phyloP scores from a whole-genome alignment of 306 rosid genomes.

The Vigna mungo region DNA sequence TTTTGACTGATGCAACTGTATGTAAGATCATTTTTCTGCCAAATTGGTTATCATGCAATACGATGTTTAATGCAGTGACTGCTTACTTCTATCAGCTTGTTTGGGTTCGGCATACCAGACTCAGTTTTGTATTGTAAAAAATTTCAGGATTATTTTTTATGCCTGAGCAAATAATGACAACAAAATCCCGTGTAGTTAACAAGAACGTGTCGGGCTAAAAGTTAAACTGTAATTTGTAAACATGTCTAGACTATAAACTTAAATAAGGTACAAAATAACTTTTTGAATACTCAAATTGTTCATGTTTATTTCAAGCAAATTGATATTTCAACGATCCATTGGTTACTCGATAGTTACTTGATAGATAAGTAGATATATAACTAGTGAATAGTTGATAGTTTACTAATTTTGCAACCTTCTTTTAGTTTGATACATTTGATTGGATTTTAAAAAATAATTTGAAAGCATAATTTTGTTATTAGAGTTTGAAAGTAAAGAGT shows the following conservation, averaged over 20 bases:
- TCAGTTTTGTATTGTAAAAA: too few relatives aligned
- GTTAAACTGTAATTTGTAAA: background rate
- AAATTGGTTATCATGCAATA: background rate
- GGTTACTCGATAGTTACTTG: background rate
- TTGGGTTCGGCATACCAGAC: background rate
- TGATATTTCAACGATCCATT: background rate
- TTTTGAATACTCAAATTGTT: background rate
- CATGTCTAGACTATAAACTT: background rate
- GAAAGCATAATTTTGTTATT: background rate
- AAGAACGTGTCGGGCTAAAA: background rate
- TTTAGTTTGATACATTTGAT: background rate
- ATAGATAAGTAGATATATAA: background rate
- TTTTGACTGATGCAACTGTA: constrained; percentile 2
- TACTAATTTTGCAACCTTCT: background rate
- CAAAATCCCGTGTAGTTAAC: background rate
- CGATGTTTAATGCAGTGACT: background rate
- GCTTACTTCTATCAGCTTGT: background rate
- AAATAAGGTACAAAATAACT: background rate
- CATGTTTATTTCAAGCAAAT: background rate
- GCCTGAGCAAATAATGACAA: too few relatives aligned
- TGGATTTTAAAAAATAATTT: background rate
- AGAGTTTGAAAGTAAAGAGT: background rate
- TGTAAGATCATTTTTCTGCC: constrained; percentile 13
- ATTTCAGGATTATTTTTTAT: background rate
- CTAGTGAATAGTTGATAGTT: background rate